phyloP scores from a whole-genome alignment of 192 early-diverging fungal species.

The Backusella liffmaniae region DNA sequence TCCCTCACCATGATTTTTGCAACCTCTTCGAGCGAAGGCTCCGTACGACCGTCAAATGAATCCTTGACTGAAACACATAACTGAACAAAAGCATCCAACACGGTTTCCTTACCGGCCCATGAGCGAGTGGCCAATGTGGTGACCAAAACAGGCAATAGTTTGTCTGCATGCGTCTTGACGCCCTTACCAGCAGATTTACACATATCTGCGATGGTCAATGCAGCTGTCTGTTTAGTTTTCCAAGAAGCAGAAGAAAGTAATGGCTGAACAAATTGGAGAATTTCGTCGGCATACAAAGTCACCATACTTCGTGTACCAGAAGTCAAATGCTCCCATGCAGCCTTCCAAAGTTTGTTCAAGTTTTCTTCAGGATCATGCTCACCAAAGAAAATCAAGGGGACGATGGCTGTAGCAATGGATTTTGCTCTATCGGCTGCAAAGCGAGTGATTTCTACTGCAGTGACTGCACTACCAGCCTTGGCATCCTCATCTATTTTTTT shows the following conservation, averaged over 20 bases:
- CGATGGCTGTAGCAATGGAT: slow-evolving; percentile 49
- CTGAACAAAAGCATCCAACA: slow-evolving; percentile 61
- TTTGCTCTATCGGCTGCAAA: slow-evolving; percentile 62
- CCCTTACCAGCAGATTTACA: slow-evolving; percentile 48
- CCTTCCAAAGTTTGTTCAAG: slow-evolving; percentile 63
- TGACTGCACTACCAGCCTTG: slow-evolving; percentile 66
- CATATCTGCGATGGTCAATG: slow-evolving; percentile 60
- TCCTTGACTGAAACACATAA: slow-evolving; percentile 53
- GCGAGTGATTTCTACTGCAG: slow-evolving; percentile 63
- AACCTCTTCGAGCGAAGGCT: slow-evolving; percentile 40
- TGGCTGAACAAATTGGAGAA: slow-evolving; percentile 50
- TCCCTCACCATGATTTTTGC: slow-evolving; percentile 66
- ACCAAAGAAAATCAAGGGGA: slow-evolving; percentile 75
- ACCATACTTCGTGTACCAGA: slow-evolving; percentile 62
- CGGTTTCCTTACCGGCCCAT: slow-evolving; percentile 81
- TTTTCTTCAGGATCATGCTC: slow-evolving; percentile 57
- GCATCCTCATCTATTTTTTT: slow-evolving; percentile 59
- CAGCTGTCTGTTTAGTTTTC: slow-evolving; percentile 77
- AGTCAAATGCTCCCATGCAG: slow-evolving; percentile 77
- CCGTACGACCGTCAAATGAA: slow-evolving; percentile 37
- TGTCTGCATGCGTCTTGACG: slow-evolving; percentile 44
- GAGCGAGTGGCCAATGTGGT: slow-evolving; percentile 65
- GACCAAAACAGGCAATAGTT: slow-evolving; percentile 59
- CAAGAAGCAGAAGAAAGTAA: slow-evolving; percentile 68
- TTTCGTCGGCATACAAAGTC: slow-evolving; percentile 62